A percentile compares a stretch with the other conserved stretches of the same genome.
Evolutionary conservation across 2,329 filamentous ascomycete species (phyloP).

Genomic region (Aspergillus calidoustus): DNA sequence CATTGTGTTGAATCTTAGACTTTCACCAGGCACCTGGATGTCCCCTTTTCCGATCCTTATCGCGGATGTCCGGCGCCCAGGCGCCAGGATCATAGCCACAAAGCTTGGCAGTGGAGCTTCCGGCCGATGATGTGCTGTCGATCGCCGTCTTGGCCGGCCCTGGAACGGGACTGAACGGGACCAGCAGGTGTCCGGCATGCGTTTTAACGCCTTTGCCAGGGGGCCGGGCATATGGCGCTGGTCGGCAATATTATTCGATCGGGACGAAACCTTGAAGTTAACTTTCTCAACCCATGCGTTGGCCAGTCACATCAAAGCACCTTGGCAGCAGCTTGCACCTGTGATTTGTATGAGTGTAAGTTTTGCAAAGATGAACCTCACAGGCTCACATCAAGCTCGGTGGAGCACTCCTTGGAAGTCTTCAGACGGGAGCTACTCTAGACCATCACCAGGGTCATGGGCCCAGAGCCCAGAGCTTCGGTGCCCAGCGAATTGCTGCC

Average conservation of each 20-base stretch:
- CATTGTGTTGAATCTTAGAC: background rate
- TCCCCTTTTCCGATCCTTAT: conserved; percentile 13
- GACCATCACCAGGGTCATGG: conserved; percentile 1
- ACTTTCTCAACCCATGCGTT: background rate
- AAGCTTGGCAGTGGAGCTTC: conserved; percentile 40
- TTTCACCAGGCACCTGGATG: background rate
- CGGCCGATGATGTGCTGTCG: conserved; percentile 34
- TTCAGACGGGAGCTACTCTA: conserved; percentile 1
- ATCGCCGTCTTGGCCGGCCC: conserved; percentile 34
- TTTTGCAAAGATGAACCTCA: background rate
- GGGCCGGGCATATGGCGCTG: conserved; percentile 1
- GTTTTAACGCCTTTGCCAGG: conserved; percentile 18
- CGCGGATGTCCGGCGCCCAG: conserved; percentile 21
- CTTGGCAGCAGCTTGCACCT: conserved; percentile 1
- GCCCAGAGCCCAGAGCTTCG: background rate
- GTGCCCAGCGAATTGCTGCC: conserved; percentile 10
- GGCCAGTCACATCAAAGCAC: background rate
- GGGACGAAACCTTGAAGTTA: background rate
- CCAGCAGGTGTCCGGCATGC: conserved; percentile 17
- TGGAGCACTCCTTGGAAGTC: background rate
- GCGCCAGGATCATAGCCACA: conserved; percentile 23
- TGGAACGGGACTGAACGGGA: conserved; percentile 21
- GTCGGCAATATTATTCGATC: conserved; percentile 14
- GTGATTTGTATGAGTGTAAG: background rate
- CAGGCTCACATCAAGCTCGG: background rate